Evolutionary conservation across 2,329 filamentous ascomycete genomes (phyloP).

Genomic region (Allantophomopsis cytisporea): DNA sequence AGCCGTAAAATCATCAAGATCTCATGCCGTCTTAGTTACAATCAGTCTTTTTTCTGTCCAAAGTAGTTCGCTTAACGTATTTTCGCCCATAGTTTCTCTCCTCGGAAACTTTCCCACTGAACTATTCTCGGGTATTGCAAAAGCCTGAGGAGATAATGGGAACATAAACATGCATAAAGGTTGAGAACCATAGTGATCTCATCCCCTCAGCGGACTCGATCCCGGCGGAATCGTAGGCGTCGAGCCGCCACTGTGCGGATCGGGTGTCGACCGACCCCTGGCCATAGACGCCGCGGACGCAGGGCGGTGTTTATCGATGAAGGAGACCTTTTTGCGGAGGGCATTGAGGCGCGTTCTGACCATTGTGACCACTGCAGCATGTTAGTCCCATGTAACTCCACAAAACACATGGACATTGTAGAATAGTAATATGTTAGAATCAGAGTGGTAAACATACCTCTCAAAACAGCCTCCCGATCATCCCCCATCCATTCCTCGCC

Average conservation of each 20-base stretch:
- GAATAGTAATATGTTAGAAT: neutral
- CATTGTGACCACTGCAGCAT: slow-evolving; percentile 43
- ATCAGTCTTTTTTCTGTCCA: too few species aligned
- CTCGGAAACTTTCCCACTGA: too few species aligned
- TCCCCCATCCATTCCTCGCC: slow-evolving; percentile 33
- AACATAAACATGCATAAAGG: too few species aligned
- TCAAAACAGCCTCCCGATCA: slow-evolving; percentile 60
- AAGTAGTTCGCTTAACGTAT: too few species aligned
- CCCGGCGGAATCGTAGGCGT: slow-evolving; percentile 11
- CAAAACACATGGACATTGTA: neutral
- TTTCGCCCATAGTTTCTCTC: too few species aligned
- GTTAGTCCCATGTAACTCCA: slow-evolving; percentile 18
- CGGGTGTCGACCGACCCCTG: too few species aligned
- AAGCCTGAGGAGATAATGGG: too few species aligned
- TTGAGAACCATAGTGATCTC: too few species aligned
- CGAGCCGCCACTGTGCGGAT: slow-evolving; percentile 15
- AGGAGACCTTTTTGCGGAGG: slow-evolving; percentile 45
- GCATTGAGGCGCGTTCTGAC: slow-evolving; percentile 38
- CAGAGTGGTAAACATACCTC: slow-evolving; percentile 39
- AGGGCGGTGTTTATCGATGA: slow-evolving; percentile 36
- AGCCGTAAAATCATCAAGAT: too few species aligned
- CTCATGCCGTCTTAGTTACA: too few species aligned
- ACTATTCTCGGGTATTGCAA: too few species aligned
- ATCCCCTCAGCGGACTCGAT: too few species aligned
- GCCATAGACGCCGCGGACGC: slow-evolving; percentile 13